A percentile compares a stretch with the other conserved stretches of the same genome.
These are phyloP conservation scores for Cadophora sp. DNA, from an alignment of 2,329 filamentous ascomycete species.

Conservation along the genomic window DNA sequence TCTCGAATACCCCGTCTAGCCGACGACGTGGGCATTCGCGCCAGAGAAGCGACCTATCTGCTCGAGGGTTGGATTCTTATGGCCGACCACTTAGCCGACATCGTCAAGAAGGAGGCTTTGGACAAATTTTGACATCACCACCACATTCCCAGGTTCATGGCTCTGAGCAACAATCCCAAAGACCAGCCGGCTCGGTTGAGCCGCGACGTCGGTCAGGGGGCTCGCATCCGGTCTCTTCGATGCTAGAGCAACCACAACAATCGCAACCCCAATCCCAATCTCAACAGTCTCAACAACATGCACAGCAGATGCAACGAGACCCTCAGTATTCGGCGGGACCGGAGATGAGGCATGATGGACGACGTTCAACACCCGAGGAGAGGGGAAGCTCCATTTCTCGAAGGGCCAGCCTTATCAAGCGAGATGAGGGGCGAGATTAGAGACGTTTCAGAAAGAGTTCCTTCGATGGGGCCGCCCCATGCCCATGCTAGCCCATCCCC, in stretches of 20 bases:
- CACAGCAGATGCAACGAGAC: constrained; percentile 37
- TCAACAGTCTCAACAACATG: constrained; percentile 30
- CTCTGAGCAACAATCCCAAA: constrained; percentile 28
- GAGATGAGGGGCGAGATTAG: constrained; percentile 46
- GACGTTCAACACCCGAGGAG: constrained; percentile 39
- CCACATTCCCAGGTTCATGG: constrained; percentile 32
- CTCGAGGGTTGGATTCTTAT: constrained; percentile 41
- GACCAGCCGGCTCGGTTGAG: constrained; percentile 27
- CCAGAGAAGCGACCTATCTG: constrained; percentile 67
- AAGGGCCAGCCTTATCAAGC: constrained; percentile 37
- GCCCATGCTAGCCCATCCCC: neutral
- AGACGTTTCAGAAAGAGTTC: constrained; percentile 39
- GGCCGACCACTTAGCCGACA: constrained; percentile 51
- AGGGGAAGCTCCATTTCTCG: constrained; percentile 11
- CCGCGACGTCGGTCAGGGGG: constrained; percentile 39
- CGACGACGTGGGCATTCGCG: constrained; percentile 67
- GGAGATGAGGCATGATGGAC: constrained; percentile 43
- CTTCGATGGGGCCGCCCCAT: constrained; percentile 23
- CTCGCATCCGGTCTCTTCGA: constrained; percentile 42
- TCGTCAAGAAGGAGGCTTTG: constrained; percentile 42
- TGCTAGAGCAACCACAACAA: constrained; percentile 40
- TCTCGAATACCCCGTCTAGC: constrained; percentile 59
- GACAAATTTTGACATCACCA: constrained; percentile 36
- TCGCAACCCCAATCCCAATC: constrained; percentile 31
- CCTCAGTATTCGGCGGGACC: constrained; percentile 39